phyloP scores from a whole-genome alignment of 2,329 filamentous ascomycete species.

The Sporothrix pallida region DNA sequence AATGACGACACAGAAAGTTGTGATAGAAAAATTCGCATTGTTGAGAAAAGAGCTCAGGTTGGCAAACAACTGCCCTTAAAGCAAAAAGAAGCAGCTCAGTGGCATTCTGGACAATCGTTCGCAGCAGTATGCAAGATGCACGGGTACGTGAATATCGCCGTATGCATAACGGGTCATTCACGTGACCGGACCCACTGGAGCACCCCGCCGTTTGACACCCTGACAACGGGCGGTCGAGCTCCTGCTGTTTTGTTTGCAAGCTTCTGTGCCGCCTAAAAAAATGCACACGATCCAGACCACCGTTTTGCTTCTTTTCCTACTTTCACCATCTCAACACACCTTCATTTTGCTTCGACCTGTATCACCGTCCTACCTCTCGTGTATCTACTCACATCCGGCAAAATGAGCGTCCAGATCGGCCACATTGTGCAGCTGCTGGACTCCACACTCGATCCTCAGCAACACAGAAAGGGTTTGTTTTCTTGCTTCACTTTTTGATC shows the following conservation, averaged over 20 bases:
- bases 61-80: too few relatives aligned
- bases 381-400: slow-evolving; percentile 40
- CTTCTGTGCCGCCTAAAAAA: slow-evolving; percentile 29
- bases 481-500: not conserved
- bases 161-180: not conserved
- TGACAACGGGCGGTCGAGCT: slow-evolving; percentile 34
- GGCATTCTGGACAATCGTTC: not conserved
- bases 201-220: slow-evolving; percentile 33
- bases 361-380: not conserved
- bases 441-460: slow-evolving; percentile 84
- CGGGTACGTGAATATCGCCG: slow-evolving; percentile 20
- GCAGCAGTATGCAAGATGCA: not conserved
- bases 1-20: not conserved
- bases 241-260: slow-evolving; percentile 34
- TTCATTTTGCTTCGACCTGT: not conserved
- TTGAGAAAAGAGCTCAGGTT: too few relatives aligned
- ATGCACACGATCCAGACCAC: slow-evolving; percentile 23
- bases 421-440: slow-evolving; percentile 82
- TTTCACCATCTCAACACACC: not conserved
- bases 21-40: not conserved
- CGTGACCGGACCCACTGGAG: slow-evolving; percentile 31
- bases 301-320: not conserved
- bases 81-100: too few relatives aligned
- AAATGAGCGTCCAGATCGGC: slow-evolving; percentile 63
- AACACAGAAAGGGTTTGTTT: slow-evolving; percentile 83